phyloP scores from a whole-genome alignment of 2,329 filamentous ascomycete species.

The Exophiala viscosa region DNA sequence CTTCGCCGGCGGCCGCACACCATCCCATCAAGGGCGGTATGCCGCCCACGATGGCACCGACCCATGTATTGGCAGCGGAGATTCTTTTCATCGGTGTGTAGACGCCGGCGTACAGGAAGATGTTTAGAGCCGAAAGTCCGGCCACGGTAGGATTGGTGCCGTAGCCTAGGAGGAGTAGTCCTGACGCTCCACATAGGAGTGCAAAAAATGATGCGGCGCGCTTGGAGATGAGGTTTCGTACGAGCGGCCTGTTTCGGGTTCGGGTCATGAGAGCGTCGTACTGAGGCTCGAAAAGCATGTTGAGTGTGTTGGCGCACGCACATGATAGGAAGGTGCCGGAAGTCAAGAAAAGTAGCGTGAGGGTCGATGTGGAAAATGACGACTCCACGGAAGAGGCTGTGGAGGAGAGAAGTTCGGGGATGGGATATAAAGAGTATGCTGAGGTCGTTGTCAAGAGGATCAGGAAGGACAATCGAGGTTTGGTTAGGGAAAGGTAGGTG shows the following conservation, averaged over 20 bases:
- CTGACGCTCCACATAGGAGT: conserved; percentile 63
- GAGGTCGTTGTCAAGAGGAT: conserved; percentile 88
- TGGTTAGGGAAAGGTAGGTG: conserved; percentile 85
- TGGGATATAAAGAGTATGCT: conserved; percentile 87
- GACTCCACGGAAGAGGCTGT: conserved; percentile 71
- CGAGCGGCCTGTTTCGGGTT: conserved; percentile 86
- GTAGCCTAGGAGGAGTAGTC: conserved; percentile 71
- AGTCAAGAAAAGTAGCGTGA: conserved; percentile 90
- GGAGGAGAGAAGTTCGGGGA: conserved; percentile 76
- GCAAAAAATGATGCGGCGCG: conserved; percentile 75
- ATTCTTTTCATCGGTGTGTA: conserved; percentile 93
- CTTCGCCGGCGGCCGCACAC: conserved; percentile 89
- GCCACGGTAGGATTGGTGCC: conserved; percentile 94
- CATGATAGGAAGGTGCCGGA: conserved; percentile 81
- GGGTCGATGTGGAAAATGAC: conserved; percentile 69
- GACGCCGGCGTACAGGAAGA: conserved; percentile 80
- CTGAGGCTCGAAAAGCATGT: conserved; percentile 92
- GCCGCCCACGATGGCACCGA: conserved; percentile 85
- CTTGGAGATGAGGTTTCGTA: conserved; percentile 70
- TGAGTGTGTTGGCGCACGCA: conserved; percentile 89
- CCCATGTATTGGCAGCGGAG: conserved; percentile 86
- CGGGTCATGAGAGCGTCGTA: conserved; percentile 91
- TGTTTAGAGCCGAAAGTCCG: conserved; percentile 78
- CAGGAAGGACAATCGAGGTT: conserved; percentile 86
- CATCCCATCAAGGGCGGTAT: conserved; percentile 98